Conservation (phyloP, 2,329 filamentous ascomycete genomes). For the Aureobasidium sp. region DNA sequence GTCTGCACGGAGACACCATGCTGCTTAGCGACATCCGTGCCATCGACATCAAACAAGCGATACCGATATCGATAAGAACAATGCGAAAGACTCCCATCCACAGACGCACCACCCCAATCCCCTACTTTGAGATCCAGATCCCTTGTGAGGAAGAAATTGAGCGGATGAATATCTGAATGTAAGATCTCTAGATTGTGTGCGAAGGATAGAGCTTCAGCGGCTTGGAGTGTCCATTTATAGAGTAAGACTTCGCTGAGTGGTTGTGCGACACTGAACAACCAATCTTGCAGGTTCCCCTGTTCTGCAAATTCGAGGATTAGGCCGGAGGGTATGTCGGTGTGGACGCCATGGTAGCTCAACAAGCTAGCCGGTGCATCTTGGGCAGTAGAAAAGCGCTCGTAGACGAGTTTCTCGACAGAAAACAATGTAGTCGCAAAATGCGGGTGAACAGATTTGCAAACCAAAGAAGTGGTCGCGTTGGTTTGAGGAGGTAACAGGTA, state of each 20-base stretch:
- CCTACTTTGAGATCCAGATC: slow-evolving; percentile 17
- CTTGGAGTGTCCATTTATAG: slow-evolving; percentile 11
- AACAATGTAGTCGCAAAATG: slow-evolving; percentile 2
- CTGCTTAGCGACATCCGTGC: not conserved
- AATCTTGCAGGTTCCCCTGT: not conserved
- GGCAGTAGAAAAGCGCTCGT: slow-evolving; percentile 15
- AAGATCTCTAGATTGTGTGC: slow-evolving; percentile 6
- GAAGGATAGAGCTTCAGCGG: slow-evolving; percentile 11
- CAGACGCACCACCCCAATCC: slow-evolving; percentile 17
- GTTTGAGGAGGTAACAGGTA: not conserved
- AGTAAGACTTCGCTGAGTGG: not conserved
- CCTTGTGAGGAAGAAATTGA: slow-evolving; percentile 16
- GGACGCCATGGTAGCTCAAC: slow-evolving; percentile 12
- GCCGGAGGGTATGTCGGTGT: not conserved
- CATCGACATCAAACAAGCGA: not conserved
- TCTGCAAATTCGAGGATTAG: slow-evolving; percentile 13
- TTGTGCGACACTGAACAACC: not conserved
- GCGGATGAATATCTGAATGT: slow-evolving; percentile 14
- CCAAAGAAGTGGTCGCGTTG: not conserved
- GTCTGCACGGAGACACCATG: not conserved
- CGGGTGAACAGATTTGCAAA: slow-evolving; percentile 1
- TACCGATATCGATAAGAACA: not conserved
- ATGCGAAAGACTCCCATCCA: slow-evolving; percentile 9
- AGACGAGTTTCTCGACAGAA: slow-evolving; percentile 10
- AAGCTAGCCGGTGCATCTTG: slow-evolving; percentile 7